Evolutionary conservation across 441 rosid species (phyloP).

Genomic region (Metrosideros polymorpha): DNA sequence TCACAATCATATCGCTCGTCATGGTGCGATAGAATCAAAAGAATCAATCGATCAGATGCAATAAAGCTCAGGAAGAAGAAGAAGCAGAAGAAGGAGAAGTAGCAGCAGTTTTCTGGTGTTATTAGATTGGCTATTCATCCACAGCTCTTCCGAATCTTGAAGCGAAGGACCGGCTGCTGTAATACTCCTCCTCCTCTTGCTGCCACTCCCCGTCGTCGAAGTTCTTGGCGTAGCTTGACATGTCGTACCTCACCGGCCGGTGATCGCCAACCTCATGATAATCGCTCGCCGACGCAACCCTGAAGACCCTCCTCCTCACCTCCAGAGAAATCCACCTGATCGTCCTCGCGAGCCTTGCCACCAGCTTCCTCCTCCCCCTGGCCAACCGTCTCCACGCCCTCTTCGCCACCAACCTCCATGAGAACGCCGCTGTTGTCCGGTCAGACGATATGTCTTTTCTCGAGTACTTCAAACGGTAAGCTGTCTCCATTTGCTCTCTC

Average conservation of each 20-base stretch:
- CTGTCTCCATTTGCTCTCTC: not conserved
- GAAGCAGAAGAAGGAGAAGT: not conserved
- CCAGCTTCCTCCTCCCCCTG: not conserved
- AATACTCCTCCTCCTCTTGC: not conserved
- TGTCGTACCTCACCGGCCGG: not conserved
- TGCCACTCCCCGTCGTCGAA: not conserved
- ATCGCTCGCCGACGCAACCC: not conserved
- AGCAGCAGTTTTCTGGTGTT: not conserved
- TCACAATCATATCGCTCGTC: not conserved
- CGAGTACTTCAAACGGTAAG: not conserved
- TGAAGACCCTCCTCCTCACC: not conserved
- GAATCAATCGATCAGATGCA: not conserved
- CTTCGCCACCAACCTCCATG: not conserved
- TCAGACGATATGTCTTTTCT: not conserved
- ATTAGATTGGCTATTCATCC: not conserved
- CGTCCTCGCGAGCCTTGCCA: not conserved
- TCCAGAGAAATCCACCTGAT: not conserved
- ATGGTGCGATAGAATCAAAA: not conserved
- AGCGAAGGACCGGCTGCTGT: not conserved
- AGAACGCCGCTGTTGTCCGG: not conserved
- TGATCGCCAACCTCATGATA: not conserved
- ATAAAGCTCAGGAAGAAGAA: not conserved
- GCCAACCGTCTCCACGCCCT: not conserved
- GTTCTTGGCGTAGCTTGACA: not conserved
- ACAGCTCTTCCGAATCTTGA: not conserved